Evolutionary conservation across 2,329 filamentous ascomycete genomes (phyloP), one percentile per base, ranked within the genome.

Genomic region (Aspergillus calidoustus): DNA sequence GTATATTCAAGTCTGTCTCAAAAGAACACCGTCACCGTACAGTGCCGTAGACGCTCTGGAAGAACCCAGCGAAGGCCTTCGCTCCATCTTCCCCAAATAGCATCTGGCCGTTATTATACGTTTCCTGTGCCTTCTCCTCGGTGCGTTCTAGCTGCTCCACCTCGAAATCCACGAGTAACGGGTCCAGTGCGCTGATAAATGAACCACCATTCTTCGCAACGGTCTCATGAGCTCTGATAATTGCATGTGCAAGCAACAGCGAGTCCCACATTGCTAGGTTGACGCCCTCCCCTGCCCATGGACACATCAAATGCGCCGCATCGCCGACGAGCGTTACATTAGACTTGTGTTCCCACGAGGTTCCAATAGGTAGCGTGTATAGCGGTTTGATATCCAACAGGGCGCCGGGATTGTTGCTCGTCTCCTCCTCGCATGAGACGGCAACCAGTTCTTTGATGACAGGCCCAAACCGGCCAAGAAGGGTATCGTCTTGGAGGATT

Each of bases 221-320:
- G 19, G 19, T 3, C 17, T 50, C 8, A 44, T 48, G 54, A 0
- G 57, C 57, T 8, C 25, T 17, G 43, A 57, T 25, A 4, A 74
- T 68, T 3, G 62, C 65, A 17, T 61, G 62, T 3, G 66, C 57
- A 23, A 73, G 53, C 34, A 61, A 43, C 4, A 73, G 53, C 1
- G 71, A 60, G 54, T 74, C 72, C 60, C 54, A 63, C 68, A 74
- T 66, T 4, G 69, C 72, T 13, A 70, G 53, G 51, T 75, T 75
- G 13, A 72, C 72, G 6, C 72, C 72, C 43, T 72, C 67, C 4
- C 71, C 72, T 2, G 70, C 69, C 60, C 70, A 75, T 1, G 72
- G 72, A 15, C 53, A 57, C 72, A 75, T 74, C 22, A 75, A 55
- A 52, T 75, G 71, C 3, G 72, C 71, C 4, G 72, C 71, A 59